Percentiles rank a stretch among this genome's conserved stretches.
Conservation (phyloP, 495 filamentous ascomycete genomes). For the Aspergillus cristatus region DNA sequence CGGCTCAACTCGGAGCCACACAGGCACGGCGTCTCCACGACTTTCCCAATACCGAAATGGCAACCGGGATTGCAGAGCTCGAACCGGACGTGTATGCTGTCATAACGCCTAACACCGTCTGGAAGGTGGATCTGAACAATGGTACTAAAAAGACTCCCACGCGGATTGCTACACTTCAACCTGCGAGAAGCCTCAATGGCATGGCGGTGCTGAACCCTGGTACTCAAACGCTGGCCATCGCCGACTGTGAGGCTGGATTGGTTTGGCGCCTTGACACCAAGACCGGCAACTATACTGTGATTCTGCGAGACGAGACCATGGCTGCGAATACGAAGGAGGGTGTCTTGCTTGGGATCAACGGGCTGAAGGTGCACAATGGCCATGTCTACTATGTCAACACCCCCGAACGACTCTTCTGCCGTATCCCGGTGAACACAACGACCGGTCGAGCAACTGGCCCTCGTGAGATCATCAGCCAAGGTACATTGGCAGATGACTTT, state of each 20-base stretch:
- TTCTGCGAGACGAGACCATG: constrained; percentile 29
- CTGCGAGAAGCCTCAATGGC: constrained; percentile 15
- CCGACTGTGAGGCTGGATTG: constrained; percentile 27
- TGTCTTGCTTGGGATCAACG: constrained; percentile 22
- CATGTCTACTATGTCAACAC: constrained; percentile 32
- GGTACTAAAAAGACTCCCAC: no score
- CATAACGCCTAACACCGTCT: no score
- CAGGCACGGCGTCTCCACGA: no score
- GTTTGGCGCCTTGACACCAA: constrained; percentile 27
- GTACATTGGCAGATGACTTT: no score
- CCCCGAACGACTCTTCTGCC: constrained; percentile 15
- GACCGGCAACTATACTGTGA: constrained; percentile 23
- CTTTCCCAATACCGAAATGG: no score
- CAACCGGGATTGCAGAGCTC: no score
- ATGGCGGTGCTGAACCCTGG: constrained; percentile 9
- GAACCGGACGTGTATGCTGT: no score
- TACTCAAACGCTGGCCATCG: constrained; percentile 11
- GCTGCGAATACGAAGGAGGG: constrained; percentile 15
- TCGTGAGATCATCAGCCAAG: constrained; percentile 2
- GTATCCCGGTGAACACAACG: constrained; percentile 18
- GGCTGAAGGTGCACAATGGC: constrained; percentile 15
- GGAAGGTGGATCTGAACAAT: no score
- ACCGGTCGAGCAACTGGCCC: constrained; percentile 9
- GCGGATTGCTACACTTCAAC: not conserved
- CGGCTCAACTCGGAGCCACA: no score